Conservation (phyloP, 164 flowering plant genomes). For the Nymphaea colorata region DNA sequence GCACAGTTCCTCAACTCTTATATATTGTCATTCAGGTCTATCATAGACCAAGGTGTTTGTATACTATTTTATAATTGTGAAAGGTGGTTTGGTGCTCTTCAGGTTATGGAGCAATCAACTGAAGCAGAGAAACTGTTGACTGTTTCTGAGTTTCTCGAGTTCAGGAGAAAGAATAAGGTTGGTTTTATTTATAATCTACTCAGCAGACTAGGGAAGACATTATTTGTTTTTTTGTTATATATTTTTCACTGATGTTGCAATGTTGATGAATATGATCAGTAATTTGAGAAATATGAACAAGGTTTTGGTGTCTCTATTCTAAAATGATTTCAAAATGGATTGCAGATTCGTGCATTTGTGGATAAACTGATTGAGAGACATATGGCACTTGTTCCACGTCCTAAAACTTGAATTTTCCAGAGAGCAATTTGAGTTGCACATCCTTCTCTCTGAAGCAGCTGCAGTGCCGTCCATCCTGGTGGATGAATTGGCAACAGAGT, state of each 20-base stretch:
- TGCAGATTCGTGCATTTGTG: slow-evolving; percentile 94
- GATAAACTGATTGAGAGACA: slow-evolving; percentile 93
- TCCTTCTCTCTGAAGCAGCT: background rate
- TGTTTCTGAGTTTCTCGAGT: slow-evolving; percentile 83
- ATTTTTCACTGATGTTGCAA: background rate
- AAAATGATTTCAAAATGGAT: background rate
- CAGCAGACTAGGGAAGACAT: background rate
- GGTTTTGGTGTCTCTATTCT: background rate
- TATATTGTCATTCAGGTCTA: too few species aligned
- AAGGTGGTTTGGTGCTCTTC: slow-evolving; percentile 5
- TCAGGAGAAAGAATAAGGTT: slow-evolving; percentile 88
- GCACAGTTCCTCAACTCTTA: too few species aligned
- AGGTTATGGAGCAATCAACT: slow-evolving; percentile 94
- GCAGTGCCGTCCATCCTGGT: background rate
- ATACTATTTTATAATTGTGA: background rate
- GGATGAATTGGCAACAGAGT: background rate
- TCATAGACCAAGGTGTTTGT: too few species aligned
- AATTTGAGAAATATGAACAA: background rate
- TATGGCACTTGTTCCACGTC: slow-evolving; percentile 47
- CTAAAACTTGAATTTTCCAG: slow-evolving; percentile 27
- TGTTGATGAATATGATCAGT: background rate
- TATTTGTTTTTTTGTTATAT: background rate
- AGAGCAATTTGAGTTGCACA: background rate
- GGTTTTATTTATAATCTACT: background rate
- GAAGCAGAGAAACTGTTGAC: slow-evolving; percentile 87